These are phyloP conservation scores for Harrya chromipes DNA, from an alignment of 768 basidiomycete species.

Conservation along the genomic window DNA sequence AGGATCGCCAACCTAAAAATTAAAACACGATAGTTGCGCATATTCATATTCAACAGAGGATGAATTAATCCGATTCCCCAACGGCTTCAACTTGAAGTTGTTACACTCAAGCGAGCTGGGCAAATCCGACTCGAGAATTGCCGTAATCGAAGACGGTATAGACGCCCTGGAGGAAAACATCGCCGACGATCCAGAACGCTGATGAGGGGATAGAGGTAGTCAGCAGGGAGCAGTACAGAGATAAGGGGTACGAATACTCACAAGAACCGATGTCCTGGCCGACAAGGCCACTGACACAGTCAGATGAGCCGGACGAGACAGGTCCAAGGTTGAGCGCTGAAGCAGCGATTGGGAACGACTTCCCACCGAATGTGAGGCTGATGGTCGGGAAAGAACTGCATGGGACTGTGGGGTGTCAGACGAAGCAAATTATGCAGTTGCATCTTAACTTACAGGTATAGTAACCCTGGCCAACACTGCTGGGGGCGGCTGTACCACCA, in stretches of 20 bases:
- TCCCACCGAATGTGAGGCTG: constrained; percentile 37
- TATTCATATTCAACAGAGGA: too few species aligned
- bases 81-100: too few species aligned
- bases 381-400: constrained; percentile 30
- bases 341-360: constrained; percentile 27
- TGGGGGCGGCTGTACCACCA: too few species aligned
- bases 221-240: background rate
- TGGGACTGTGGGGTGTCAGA: constrained; percentile 17
- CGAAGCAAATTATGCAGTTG: background rate
- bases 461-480: constrained; percentile 16
- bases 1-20: too few species aligned
- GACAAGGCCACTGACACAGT: constrained; percentile 35
- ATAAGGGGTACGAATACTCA: too few species aligned
- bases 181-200: constrained; percentile 33
- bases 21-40: too few species aligned
- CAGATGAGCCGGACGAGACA: constrained; percentile 14
- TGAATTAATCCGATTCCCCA: too few species aligned
- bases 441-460: constrained; percentile 29
- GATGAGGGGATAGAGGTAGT: constrained; percentile 29
- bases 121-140: constrained; percentile 37
- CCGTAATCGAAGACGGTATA: constrained; percentile 42
- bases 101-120: constrained; percentile 12
- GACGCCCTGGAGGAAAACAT: constrained; percentile 41
- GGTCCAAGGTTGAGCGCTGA: constrained; percentile 39
- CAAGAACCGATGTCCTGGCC: background rate